Base-by-base conservation (phyloP, 257 asterid genomes). In the Coffea canephora region DNA sequence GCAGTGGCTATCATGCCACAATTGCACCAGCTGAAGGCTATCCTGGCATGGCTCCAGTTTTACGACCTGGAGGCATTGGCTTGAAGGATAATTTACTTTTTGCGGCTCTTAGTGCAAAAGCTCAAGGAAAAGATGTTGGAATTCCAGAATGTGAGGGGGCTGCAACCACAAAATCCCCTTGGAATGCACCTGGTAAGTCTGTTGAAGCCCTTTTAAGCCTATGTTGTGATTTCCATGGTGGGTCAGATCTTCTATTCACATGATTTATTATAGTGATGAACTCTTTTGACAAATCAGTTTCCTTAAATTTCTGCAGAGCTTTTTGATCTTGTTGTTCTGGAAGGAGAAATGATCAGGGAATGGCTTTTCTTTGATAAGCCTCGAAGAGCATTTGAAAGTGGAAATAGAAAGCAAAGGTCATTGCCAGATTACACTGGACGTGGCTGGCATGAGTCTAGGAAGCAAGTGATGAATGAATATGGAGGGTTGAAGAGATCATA, bases 361-460 rank as follows among this genome's bases (percentile, higher is more conserved):
- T 95, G 99, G 99, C 91, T 95, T 36, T 95, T 95, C 85, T 95
- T 95, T 84, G 99, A 95, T 81, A 95, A 93, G 89, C 97, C 99
- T 23, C 92, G 98, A 73, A 90, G 97, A 78, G 99, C 99, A 46
- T 96, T 96, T 85, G 99, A 96, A 89, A 92, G 97, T 77, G 99
- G 99, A 48, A 94, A 90, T 80, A 90, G 98, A 87, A 96, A 96
- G 91, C 97, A 95, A 83, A 85, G 99, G 46, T 94, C 98, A 1
- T 89, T 95, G 82, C 99, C 99, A 45, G 99, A 95, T 89, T 91
- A 95, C 77, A 89, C 82, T 46, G 99, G 99, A 25, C 91, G 99
- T 83, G 99, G 99, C 57, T 95, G 99, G 99, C 99, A 95, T 48
- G 99, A 95, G 87, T 96, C 98, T 25, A 91, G 98, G 90, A 96